Base-by-base conservation (phyloP, 495 filamentous ascomycete genomes). In the Aspergillus bertholletiae region DNA sequence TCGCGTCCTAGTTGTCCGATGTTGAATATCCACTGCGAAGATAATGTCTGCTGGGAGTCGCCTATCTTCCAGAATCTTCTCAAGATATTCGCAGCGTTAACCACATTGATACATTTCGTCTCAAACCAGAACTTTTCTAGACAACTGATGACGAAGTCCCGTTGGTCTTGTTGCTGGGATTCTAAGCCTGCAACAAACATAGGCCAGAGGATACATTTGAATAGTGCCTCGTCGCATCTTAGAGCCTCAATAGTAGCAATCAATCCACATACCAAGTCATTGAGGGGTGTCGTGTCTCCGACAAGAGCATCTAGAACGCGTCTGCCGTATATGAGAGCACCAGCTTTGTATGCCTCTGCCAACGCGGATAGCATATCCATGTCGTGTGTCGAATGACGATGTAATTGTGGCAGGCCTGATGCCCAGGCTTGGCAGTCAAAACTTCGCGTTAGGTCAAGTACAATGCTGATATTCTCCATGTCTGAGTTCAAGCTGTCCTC, bases 121-220 rank as follows among this genome's bases (percentile, higher is more conserved):
- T 48, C n/a, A 12, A 58, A n/a, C 66, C 66, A 69, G 39, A 69
- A 50, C 32, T 15, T 56, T 20, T 46, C 51, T 2, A 68, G 46
- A 50, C 24, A 56, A 1, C 24, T 21, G 8, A 51, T 53, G 12
- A 68, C 55, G n/a, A 51, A 40, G 3, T 51, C 21, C 20, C 49
- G 45, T 21, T 66, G 39, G 21, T 9, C 21, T 12, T 49, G 8
- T 7, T 30, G 20, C 17, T 32, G 45, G 44, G 54, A 56, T 35
- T 79, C 76, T 0, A 80, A 70, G 3, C 79, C 79, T 0, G 72
- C 75, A 51, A 82, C 65, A 41, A 83, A 82, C 2, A 73, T 74
- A 0, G 80, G 77, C 79, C 78, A 82, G 0, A 77, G 64, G 0
- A 76, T 70, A 9, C 72, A 80, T 50, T 82, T 83, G 63, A 81